These are phyloP conservation scores for Trametes sanguinea DNA, from an alignment of 768 basidiomycete species.

Conservation along the genomic window DNA sequence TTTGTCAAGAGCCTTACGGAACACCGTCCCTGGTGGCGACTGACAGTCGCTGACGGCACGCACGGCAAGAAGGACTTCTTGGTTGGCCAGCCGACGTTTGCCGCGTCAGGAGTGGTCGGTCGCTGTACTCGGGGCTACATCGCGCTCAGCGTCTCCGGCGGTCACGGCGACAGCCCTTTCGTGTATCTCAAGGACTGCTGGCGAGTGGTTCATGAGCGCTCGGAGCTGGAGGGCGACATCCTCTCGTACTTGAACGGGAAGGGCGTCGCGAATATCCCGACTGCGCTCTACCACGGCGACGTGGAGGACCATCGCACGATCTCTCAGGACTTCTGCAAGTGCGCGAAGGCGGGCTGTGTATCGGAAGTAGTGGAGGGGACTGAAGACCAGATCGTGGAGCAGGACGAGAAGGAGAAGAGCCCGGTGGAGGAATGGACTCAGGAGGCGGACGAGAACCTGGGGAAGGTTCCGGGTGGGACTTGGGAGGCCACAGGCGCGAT, in stretches of 20 bases:
- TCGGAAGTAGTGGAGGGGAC: too few relatives aligned
- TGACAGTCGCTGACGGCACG: neutral
- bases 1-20: neutral
- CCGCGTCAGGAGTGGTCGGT: neutral
- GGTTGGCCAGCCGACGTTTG: neutral
- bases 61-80: neutral
- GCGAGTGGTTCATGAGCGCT: neutral
- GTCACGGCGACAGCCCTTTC: neutral
- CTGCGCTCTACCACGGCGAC: conserved; percentile 6
- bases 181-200: conserved; percentile 12
- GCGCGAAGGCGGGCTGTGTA: too few relatives aligned
- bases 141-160: neutral
- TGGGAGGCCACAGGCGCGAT: too few relatives aligned
- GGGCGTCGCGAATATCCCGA: conserved; percentile 3
- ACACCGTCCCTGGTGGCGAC: conserved; percentile 1
- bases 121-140: neutral
- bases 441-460: too few relatives aligned
- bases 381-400: too few relatives aligned
- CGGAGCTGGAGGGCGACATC: neutral
- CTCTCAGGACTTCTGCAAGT: neutral
- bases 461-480: too few relatives aligned
- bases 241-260: neutral
- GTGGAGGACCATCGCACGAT: neutral
- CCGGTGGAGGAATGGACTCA: too few relatives aligned
- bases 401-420: too few relatives aligned